Evolutionary conservation across 1,284 basidiomycete species (phyloP).

Genomic region (Thelephora terrestris): DNA sequence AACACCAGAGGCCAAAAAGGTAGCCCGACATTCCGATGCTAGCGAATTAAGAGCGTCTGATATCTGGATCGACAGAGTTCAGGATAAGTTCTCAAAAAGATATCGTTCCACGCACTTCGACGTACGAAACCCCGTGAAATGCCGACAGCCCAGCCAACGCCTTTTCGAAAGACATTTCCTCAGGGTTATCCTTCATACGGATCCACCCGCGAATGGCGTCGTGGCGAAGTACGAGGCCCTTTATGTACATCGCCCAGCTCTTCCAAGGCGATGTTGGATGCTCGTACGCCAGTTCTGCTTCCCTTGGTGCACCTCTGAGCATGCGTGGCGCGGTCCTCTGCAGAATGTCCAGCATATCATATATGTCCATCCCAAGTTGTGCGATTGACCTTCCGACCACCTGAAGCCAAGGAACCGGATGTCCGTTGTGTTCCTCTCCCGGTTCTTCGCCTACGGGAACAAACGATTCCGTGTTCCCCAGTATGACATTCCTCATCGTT

Average conservation of each 20-base stretch:
- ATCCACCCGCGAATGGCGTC: slow-evolving; percentile 35
- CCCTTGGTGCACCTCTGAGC: slow-evolving; percentile 15
- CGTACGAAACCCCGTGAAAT: slow-evolving; percentile 38
- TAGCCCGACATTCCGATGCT: slow-evolving; percentile 29
- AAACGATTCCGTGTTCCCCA: neutral
- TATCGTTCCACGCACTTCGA: slow-evolving; percentile 26
- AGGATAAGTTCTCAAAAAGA: no score
- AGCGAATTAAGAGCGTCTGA: slow-evolving; percentile 30
- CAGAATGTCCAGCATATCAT: slow-evolving; percentile 39
- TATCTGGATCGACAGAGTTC: slow-evolving; percentile 19
- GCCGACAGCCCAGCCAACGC: slow-evolving; percentile 42
- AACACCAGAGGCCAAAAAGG: slow-evolving; percentile 17
- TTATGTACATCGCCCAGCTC: slow-evolving; percentile 42
- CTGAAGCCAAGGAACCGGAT: slow-evolving; percentile 11
- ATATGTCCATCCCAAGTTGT: slow-evolving; percentile 33
- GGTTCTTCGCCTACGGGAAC: neutral
- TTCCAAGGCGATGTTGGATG: slow-evolving; percentile 34
- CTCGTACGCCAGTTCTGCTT: slow-evolving; percentile 7
- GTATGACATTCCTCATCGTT: slow-evolving; percentile 29
- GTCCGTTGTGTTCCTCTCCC: slow-evolving; percentile 1
- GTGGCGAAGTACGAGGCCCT: slow-evolving; percentile 33
- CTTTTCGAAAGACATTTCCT: slow-evolving; percentile 32
- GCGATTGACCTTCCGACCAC: slow-evolving; percentile 12
- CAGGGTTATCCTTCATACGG: slow-evolving; percentile 13
- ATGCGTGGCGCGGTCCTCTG: slow-evolving; percentile 24